These are phyloP conservation scores for Candida tetrigidarum DNA, from an alignment of 1,139 yeast genomes.

Conservation along the genomic window DNA sequence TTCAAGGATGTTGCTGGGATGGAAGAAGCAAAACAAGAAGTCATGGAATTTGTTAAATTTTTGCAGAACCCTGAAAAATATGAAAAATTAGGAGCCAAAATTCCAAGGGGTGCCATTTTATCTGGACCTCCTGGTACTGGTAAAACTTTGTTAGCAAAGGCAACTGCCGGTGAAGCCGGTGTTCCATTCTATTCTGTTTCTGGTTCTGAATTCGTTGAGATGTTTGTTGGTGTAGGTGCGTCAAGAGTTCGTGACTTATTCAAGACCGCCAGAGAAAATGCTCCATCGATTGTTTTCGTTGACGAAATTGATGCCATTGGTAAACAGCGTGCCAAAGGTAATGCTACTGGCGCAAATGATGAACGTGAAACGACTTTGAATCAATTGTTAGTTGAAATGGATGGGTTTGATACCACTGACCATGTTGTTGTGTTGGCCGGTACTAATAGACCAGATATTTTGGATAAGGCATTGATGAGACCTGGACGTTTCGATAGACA, in stretches of 20 bases:
- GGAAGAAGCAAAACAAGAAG: slow-evolving; percentile 97
- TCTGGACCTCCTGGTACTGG: slow-evolving; percentile 99
- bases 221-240: slow-evolving; percentile 99
- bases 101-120: slow-evolving; percentile 96
- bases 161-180: slow-evolving; percentile 99
- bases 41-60: slow-evolving; percentile 95
- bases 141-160: slow-evolving; percentile 95
- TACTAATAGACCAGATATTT: slow-evolving; percentile 92
- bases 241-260: slow-evolving; percentile 95
- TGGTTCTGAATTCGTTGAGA: slow-evolving; percentile 98
- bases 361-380: slow-evolving; percentile 97
- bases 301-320: slow-evolving; percentile 99
- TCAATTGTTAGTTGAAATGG: slow-evolving; percentile 97
- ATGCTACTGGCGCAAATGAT: slow-evolving; percentile 87
- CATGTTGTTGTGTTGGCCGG: slow-evolving; percentile 98
- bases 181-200: slow-evolving; percentile 95
- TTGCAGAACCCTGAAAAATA: slow-evolving; percentile 88
- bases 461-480: slow-evolving; percentile 90
- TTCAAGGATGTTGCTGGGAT: slow-evolving; percentile 97
- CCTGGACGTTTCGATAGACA: slow-evolving; percentile 99
- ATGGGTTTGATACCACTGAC: slow-evolving; percentile 87
- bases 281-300: slow-evolving; percentile 92
- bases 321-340: slow-evolving; percentile 85
- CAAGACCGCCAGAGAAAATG: slow-evolving; percentile 88
- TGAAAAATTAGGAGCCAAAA: slow-evolving; percentile 92